Conservation (phyloP, 139 green algal genomes). For the Mychonastes homosphaera region DNA sequence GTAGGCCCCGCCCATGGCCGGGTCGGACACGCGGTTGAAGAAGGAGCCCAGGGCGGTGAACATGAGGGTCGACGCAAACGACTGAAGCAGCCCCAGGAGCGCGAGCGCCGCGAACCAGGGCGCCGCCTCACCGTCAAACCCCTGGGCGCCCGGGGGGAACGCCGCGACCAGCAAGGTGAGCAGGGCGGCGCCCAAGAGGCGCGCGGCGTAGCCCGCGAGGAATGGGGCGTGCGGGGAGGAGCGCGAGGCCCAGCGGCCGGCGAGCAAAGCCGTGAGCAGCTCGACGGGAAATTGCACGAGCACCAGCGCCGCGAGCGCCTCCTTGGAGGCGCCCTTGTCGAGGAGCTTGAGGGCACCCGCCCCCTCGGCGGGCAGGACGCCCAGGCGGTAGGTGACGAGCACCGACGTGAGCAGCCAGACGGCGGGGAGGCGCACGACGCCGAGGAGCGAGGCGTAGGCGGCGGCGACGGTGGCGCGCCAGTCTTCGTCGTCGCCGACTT, state of each 20-base stretch:
- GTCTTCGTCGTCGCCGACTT: background rate
- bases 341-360: conserved; percentile 75
- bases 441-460: conserved; percentile 39
- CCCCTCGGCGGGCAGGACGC: conserved; percentile 55
- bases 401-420: conserved; percentile 57
- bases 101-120: conserved; percentile 42
- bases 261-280: conserved; percentile 68
- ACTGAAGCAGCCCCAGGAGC: conserved; percentile 46
- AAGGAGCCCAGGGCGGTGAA: conserved; percentile 80
- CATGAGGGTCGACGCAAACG: conserved; percentile 70
- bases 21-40: conserved; percentile 60
- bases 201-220: conserved; percentile 46
- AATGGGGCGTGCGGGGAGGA: conserved; percentile 56
- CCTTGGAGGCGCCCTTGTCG: conserved; percentile 78
- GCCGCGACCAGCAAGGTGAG: conserved; percentile 8
- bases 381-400: conserved; percentile 62
- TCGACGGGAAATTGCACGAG: conserved; percentile 79
- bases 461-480: background rate
- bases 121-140: no score
- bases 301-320: conserved; percentile 67
- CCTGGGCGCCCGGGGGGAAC: conserved; percentile 24
- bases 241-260: conserved; percentile 45
- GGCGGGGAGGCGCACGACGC: conserved; percentile 47
- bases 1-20: conserved; percentile 77
- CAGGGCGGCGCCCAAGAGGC: conserved; percentile 12